Conservation (phyloP, 176 grass and related monocot genomes). For the Pharus latifolius region DNA sequence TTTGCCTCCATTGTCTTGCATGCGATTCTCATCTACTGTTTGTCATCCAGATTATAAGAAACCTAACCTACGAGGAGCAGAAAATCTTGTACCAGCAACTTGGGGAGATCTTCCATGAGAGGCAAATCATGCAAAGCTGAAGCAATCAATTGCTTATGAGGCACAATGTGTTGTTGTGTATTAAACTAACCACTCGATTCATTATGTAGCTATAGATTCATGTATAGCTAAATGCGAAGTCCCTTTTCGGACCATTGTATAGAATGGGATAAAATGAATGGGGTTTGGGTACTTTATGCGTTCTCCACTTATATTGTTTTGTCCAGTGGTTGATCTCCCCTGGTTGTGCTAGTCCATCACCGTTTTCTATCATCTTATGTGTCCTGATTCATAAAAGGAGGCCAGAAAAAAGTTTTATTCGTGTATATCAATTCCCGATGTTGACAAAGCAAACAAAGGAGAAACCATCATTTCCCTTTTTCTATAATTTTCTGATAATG, state of each 20-base stretch:
- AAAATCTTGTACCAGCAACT: constrained; percentile 68
- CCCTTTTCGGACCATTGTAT: constrained; percentile 29
- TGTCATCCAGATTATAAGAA: constrained; percentile 49
- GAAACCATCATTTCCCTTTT: too few relatives aligned
- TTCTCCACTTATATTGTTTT: constrained; percentile 19
- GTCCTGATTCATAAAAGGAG: background rate
- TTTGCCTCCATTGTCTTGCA: background rate
- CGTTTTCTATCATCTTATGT: background rate
- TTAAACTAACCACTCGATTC: background rate
- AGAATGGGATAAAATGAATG: constrained; percentile 30
- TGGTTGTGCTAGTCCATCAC: background rate
- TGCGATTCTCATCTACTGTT: background rate
- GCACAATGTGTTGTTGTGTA: constrained; percentile 5
- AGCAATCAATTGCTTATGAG: background rate
- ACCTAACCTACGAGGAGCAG: constrained; percentile 82
- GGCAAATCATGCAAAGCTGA: constrained; percentile 49
- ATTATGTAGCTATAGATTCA: constrained; percentile 22
- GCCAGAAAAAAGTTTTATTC: background rate
- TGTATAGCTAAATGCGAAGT: constrained; percentile 31
- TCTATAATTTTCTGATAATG: too few relatives aligned
- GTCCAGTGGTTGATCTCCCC: background rate
- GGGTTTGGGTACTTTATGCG: constrained; percentile 32
- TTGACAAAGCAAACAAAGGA: background rate
- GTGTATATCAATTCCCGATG: constrained; percentile 4
- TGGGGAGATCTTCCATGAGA: constrained; percentile 41